Evolutionary conservation across 2,329 filamentous ascomycete species (phyloP).

Genomic region (Arachnomyces sp.): DNA sequence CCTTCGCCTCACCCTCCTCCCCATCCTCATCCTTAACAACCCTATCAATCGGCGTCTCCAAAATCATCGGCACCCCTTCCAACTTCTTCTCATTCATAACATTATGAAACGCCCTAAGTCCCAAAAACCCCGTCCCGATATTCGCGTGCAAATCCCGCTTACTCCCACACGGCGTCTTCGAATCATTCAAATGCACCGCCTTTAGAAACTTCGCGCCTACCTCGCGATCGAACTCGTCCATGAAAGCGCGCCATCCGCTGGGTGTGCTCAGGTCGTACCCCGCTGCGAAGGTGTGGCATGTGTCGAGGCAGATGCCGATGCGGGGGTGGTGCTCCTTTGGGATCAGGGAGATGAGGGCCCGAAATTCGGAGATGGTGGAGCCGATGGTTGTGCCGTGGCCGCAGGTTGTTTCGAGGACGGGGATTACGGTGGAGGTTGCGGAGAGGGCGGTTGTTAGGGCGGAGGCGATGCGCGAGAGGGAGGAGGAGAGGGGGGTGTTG

Average conservation of each 20-base stretch:
- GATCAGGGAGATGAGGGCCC: conserved; percentile 71
- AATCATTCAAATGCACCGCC: conserved; percentile 90
- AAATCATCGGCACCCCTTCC: conserved; percentile 73
- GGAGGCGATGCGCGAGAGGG: conserved; percentile 68
- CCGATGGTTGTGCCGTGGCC: conserved; percentile 82
- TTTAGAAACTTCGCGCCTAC: conserved; percentile 73
- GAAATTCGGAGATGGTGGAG: conserved; percentile 73
- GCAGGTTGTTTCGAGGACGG: conserved; percentile 92
- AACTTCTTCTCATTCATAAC: conserved; percentile 76
- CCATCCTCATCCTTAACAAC: conserved; percentile 37
- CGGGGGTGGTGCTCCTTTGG: conserved; percentile 64
- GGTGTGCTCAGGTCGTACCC: conserved; percentile 82
- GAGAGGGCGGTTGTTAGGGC: conserved; percentile 76
- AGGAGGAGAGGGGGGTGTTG: conserved; percentile 56
- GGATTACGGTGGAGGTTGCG: conserved; percentile 67
- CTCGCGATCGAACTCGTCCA: conserved; percentile 65
- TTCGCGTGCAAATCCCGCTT: conserved; percentile 89
- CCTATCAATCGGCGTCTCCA: conserved; percentile 89
- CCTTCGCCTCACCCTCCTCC: conserved; percentile 7
- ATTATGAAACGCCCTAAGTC: conserved; percentile 81
- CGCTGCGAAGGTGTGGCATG: conserved; percentile 90
- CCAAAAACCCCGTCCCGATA: conserved; percentile 90
- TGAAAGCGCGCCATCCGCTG: conserved; percentile 61
- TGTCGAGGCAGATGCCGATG: conserved; percentile 92
- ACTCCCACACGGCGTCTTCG: conserved; percentile 76